Evolutionary conservation across 495 filamentous ascomycete species (phyloP), one percentile per base, ranked within the genome.

Genomic region (Astrothelium subdiscretum): DNA sequence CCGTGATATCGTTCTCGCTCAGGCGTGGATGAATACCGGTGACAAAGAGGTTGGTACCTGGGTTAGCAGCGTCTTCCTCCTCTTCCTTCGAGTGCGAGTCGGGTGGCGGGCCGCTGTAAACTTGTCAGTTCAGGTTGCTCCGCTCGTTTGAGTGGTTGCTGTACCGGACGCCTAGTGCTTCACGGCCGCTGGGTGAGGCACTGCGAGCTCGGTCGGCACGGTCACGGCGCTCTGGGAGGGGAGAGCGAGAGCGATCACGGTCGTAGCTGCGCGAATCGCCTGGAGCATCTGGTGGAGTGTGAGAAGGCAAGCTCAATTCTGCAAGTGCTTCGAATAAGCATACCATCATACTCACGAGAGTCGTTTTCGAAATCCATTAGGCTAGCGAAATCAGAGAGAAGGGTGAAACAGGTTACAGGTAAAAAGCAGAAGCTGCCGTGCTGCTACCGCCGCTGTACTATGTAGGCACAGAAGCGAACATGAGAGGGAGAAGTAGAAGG

Each of bases 21-120:
- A 98, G 84, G 75, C 90, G 89, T 43, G 94, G 94, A 74, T 97
- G 90, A 69, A 98, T 98, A 68, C 94, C 94, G 69, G 95, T 98
- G 62, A 98, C 94, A 73, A 98, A 98, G 62, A 98, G 89, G 79
- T 98, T 98, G 65, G 95, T 96, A 69, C 94, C 94, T 62, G 91
- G 85, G 76, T 97, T 98, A 67, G 84, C 69, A 58, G 91, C 86
- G 68, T 84, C 88, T 68, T 91, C 89, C 63, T 92, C 88, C 58
- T 88, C 88, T 51, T 89, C 85, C 57, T 84, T 80, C 65, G 80
- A 65, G 61, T 63, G 65, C 48, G 65, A 63, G 58, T 70, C 71
- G 44, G 73, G 67, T 57, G 75, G 76, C 59, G 71, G 75, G 65
- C 74, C 75, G 59, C 78, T 76, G 59, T 20, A 57, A 58, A 31